Evolutionary conservation across 768 basidiomycete species (phyloP).

Genomic region (Mycena galericulata): DNA sequence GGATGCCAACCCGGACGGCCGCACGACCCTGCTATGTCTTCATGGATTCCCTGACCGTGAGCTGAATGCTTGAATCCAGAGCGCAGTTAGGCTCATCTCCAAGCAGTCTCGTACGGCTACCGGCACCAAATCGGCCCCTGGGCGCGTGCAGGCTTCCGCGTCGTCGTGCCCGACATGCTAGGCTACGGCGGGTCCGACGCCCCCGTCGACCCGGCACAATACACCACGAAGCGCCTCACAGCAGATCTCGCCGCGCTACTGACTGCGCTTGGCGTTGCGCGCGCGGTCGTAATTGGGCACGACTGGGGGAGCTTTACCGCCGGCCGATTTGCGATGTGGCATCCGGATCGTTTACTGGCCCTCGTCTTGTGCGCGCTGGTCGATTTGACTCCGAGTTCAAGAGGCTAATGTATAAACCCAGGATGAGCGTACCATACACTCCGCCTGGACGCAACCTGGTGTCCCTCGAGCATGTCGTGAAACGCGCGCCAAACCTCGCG

Average conservation of each 20-base stretch:
- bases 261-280: slow-evolving; percentile 62
- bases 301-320: slow-evolving; percentile 83
- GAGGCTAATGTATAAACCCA: slow-evolving; percentile 40
- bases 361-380: slow-evolving; percentile 68
- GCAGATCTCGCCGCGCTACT: slow-evolving; percentile 75
- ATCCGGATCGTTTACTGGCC: slow-evolving; percentile 71
- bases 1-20: slow-evolving; percentile 47
- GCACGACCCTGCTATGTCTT: slow-evolving; percentile 72
- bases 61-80: slow-evolving; percentile 34
- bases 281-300: slow-evolving; percentile 80
- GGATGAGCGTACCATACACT: slow-evolving; percentile 74
- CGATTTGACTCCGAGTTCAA: not conserved
- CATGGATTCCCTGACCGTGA: slow-evolving; percentile 85
- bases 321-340: slow-evolving; percentile 77
- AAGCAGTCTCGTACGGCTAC: slow-evolving; percentile 66
- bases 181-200: slow-evolving; percentile 74
- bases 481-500: slow-evolving; percentile 65
- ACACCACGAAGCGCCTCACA: slow-evolving; percentile 69
- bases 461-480: slow-evolving; percentile 63
- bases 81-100: not conserved
- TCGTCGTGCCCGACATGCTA: slow-evolving; percentile 70
- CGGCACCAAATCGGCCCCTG: slow-evolving; percentile 79
- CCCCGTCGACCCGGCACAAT: slow-evolving; percentile 64
- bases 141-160: slow-evolving; percentile 70
- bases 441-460: slow-evolving; percentile 66